Conservation (phyloP, 1,284 basidiomycete species). For the Ustilago cynodontis region DNA sequence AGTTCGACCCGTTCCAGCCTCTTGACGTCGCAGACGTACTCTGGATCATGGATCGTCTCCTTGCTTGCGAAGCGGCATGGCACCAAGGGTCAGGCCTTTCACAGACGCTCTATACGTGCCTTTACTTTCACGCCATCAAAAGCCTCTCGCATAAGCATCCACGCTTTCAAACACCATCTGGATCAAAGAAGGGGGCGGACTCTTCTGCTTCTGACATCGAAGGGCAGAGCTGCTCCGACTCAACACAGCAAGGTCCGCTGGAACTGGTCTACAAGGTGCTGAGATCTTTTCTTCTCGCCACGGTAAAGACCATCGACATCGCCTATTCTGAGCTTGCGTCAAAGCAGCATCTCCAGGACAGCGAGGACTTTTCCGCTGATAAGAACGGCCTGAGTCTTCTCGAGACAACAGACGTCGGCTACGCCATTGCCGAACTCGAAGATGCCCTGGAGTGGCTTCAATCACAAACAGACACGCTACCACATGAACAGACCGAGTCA, state of each 20-base stretch:
- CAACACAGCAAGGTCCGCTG: slow-evolving; percentile 5
- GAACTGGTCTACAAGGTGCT: slow-evolving; percentile 79
- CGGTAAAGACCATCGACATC: slow-evolving; percentile 85
- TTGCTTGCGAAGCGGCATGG: slow-evolving; percentile 88
- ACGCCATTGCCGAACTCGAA: slow-evolving; percentile 76
- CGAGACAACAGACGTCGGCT: slow-evolving; percentile 77
- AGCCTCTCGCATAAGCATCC: slow-evolving; percentile 58
- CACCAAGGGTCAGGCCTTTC: slow-evolving; percentile 84
- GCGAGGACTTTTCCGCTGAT: slow-evolving; percentile 88
- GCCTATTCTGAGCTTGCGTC: slow-evolving; percentile 79
- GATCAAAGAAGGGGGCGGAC: slow-evolving; percentile 60
- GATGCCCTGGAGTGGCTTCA: slow-evolving; percentile 75
- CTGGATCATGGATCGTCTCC: slow-evolving; percentile 85
- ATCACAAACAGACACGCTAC: slow-evolving; percentile 9
- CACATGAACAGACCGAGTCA: slow-evolving; percentile 10
- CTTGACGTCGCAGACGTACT: slow-evolving; percentile 82
- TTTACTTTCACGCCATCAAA: slow-evolving; percentile 80
- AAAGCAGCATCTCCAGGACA: slow-evolving; percentile 40
- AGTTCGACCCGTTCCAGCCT: slow-evolving; percentile 78
- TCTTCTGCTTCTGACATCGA: not conserved
- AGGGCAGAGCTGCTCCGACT: not conserved
- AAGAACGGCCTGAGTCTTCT: slow-evolving; percentile 84
- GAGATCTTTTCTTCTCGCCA: slow-evolving; percentile 78
- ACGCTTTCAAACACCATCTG: slow-evolving; percentile 69
- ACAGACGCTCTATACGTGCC: slow-evolving; percentile 85